Evolutionary conservation across 108 stramenopile species (phyloP), one percentile per base, ranked within the genome.

Genomic region (Poteriospumella lacustris): DNA sequence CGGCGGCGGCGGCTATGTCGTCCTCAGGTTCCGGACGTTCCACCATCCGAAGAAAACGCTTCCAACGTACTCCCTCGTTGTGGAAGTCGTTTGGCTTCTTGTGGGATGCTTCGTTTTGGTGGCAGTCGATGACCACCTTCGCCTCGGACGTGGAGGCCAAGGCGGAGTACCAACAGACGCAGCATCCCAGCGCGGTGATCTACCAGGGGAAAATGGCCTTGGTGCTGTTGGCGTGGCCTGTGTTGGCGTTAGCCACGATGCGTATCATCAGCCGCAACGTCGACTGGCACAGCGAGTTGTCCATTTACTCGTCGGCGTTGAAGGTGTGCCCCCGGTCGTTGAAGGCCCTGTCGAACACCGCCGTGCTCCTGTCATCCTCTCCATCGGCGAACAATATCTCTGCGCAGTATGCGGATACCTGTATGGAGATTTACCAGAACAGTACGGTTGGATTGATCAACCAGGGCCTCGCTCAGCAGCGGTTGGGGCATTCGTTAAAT

Each of bases 251-350:
- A 52, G 9, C 26, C 33, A 5, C n/a, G 26, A 33, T 3, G 28
- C 38, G 70, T 5, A 24, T 73, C 9, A 33, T 73, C 31, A 39
- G 12, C 28, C 43, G 70, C 26, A 73, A 73, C 31, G 36, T 9
- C 5, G 33, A 73, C 42, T 73, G 70, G 70, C 12, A 3, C 9
- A 52, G 33, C 26, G 70, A 73, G 36, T 26, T 36, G 42, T 24
- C 26, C 9, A 26, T 73, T 5, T 73, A 42, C 36, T 33, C 9
- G 5, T 33, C 31, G 26, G 70, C 70, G 9, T 56, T 73, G 31
- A 5, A 39, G 33, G 70, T 73, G 36, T 73, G 70, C 42, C 70
- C 70, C 5, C 12, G 33, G 12, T 52, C 44, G 5, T 3, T 73
- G 42, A 73, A 73, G 31, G 70, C 41, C 9, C 42, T 73, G 31